Evolutionary conservation across 192 early-diverging fungal genomes (phyloP), one percentile per base, ranked within the genome.

Genomic region (Backusella tuberculispora): DNA sequence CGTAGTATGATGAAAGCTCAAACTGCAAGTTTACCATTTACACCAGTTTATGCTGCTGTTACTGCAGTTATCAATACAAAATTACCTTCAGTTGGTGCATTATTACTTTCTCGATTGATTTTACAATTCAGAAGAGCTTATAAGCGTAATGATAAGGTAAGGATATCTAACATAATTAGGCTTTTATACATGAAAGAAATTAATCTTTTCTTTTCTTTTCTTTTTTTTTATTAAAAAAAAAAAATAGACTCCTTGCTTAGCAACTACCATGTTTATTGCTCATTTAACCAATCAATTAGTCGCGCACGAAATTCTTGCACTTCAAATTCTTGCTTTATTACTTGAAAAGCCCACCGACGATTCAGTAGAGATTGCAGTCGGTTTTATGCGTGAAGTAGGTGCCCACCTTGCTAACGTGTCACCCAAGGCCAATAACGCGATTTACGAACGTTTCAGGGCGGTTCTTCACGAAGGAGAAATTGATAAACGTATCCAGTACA

Each of bases 321-420:
- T 99, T 67, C 92, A 98, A 78, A 86, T 97, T 19, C 81, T 98
- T 41, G 86, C 89, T 8, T 81, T 99, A 60, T 80, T 99, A 40
- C 84, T 98, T 9, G 87, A 95, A 85, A 82, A 91, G 72, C 95
- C 86, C 8, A 99, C 97, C 1, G 94, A 96, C 69, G 96, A 99
- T 80, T 97, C 96, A 46, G 95, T 99, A 2, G 96, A 98, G 74
- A 94, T 98, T 42, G 96, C 95, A 13, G 95, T 99, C 19, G 93
- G 95, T 0, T 97, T 98, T 80, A 93, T 95, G 88, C 90, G 93
- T 38, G 95, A 97, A 72, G 89, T 90, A 41, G 97, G 97, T 29
- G 90, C 94, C 4, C 91, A 92, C 77, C 76, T 99, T 40, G 83
- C 90, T n/a, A 93, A 93, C 29, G 90, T 92, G 10, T 87, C 91